These are phyloP conservation scores for Narthecium ossifragum DNA, from an alignment of 106 monocot genomes.

Conservation along the genomic window DNA sequence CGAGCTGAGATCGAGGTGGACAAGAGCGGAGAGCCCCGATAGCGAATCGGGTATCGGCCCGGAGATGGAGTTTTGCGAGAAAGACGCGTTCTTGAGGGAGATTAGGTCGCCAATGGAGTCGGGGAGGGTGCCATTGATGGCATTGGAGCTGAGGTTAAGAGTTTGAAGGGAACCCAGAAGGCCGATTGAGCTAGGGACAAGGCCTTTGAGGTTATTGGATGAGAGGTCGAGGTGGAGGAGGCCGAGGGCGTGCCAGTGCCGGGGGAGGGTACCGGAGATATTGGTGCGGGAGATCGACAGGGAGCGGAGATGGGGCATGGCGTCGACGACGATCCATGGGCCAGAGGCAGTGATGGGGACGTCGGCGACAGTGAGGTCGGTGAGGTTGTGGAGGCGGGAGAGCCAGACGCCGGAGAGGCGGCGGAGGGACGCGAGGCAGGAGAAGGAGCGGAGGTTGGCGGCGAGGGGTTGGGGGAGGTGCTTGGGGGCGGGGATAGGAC, in stretches of 20 bases:
- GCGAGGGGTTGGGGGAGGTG: constrained; percentile 36
- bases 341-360: constrained; percentile 41
- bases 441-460: constrained; percentile 16
- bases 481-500: constrained; percentile 22
- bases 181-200: constrained; percentile 36
- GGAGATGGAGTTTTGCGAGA: constrained; percentile 52
- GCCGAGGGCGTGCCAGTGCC: constrained; percentile 56
- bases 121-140: constrained; percentile 43
- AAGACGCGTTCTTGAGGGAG: constrained; percentile 32
- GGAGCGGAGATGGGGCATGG: constrained; percentile 42
- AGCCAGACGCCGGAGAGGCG: constrained; percentile 50
- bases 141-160: constrained; percentile 56
- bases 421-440: constrained; percentile 32
- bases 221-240: constrained; percentile 45
- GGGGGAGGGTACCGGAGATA: constrained; percentile 63
- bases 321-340: constrained; percentile 48
- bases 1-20: constrained; percentile 67
- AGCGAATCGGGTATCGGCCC: constrained; percentile 57
- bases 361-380: constrained; percentile 43
- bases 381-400: constrained; percentile 66
- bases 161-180: constrained; percentile 23
- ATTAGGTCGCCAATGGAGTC: constrained; percentile 47
- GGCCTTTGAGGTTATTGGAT: constrained; percentile 35
- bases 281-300: constrained; percentile 57
- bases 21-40: constrained; percentile 38